Conservation (phyloP, 345 rosid genomes). For the Salix viminalis region DNA sequence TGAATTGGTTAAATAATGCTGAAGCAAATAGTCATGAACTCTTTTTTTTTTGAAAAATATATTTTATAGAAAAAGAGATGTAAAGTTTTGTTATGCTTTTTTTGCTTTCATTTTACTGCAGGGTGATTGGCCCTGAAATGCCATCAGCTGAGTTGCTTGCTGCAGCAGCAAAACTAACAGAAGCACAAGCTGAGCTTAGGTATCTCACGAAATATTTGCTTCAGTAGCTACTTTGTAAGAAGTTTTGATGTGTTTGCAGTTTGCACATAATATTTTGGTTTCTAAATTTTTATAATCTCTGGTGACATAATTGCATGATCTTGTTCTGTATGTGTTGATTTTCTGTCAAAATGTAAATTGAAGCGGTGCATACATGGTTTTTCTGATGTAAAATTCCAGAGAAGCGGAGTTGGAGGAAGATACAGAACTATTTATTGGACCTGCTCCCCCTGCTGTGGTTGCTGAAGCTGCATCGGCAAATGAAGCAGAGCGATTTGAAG, state of each 20-base stretch:
- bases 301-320: neutral
- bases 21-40: neutral
- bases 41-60: neutral
- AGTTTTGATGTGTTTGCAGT: neutral
- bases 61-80: neutral
- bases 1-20: neutral
- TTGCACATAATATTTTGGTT: neutral
- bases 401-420: constrained; percentile 87
- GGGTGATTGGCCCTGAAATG: constrained; percentile 90
- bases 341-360: constrained; percentile 1
- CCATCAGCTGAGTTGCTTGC: constrained; percentile 91
- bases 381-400: constrained; percentile 35
- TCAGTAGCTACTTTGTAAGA: neutral
- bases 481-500: constrained; percentile 96
- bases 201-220: constrained; percentile 12
- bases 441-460: constrained; percentile 85
- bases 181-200: constrained; percentile 89
- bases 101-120: constrained; percentile 27
- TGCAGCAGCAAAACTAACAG: constrained; percentile 92
- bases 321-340: neutral
- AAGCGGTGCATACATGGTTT: constrained; percentile 1
- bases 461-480: constrained; percentile 86
- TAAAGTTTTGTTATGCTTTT: neutral
- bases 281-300: neutral
- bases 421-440: constrained; percentile 70